Base-by-base conservation (phyloP, 179 eudicot genomes). In the Vitellaria paradoxa region DNA sequence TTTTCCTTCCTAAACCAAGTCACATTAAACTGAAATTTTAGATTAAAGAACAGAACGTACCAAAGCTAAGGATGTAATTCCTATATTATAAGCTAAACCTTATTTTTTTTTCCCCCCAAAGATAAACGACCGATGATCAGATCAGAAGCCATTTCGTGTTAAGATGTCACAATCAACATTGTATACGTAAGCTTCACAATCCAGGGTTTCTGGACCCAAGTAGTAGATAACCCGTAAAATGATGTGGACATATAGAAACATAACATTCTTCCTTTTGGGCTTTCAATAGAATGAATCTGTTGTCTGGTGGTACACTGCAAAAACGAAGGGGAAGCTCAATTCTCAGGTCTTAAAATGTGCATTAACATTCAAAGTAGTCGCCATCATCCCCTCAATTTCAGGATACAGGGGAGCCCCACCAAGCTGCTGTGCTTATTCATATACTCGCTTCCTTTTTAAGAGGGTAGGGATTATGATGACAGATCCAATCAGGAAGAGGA, bases 401-500 rank as follows among this genome's bases (percentile, higher is more conserved):
- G 13, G 5, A 42, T 9, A 61, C 30, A 7, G 50, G 24, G 18
- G 40, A 52, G 66, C 37, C 26, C 20, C 55, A 45, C 6, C 46
- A 65, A 21, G 15, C 37, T 0, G 37, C 37, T 30, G 50, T 30
- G 50, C 70, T 76, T 85, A 95, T 82, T 95, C 98, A 47, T 95
- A 95, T 73, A 91, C 83, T 18, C 93, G 87, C 82, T 95, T 95
- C 88, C 97, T 91, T 91, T 95, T 95, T 87, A 95, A 67, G 52
- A 95, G 77, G 65, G 94, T 89, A 52, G 99, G 99, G 70, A 90
- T 42, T 66, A 95, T 93, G 63, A 87, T 77, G 76, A 89, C 79
- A 20, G 84, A 81, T 47, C 99, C 99, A 56, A 95, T 95, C 74
- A 95, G 88, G 83, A 93, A 95, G 81, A 95, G 99, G 40, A 95